Evolutionary conservation across 208 protist species (phyloP).

Genomic region (Leishmania aethiopica): DNA sequence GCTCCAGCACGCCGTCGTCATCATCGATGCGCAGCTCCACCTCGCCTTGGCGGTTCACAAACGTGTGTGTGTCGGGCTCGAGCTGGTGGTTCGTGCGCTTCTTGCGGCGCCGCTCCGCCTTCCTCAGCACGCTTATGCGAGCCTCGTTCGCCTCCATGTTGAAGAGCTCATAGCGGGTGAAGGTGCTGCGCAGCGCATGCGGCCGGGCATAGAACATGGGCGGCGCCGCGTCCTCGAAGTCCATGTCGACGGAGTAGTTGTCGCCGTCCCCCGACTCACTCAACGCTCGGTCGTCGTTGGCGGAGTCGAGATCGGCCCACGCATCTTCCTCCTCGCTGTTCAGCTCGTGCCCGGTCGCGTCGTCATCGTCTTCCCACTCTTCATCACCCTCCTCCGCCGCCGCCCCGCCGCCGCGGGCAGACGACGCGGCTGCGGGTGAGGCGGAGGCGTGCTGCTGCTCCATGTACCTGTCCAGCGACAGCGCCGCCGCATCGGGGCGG

Average conservation of each 20-base stretch:
- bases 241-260: slow-evolving; percentile 34
- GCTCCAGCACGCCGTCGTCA: slow-evolving; percentile 85
- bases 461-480: slow-evolving; percentile 33
- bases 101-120: slow-evolving; percentile 46
- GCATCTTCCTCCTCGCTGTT: slow-evolving; percentile 71
- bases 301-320: slow-evolving; percentile 71
- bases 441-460: slow-evolving; percentile 17
- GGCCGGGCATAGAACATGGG: slow-evolving; percentile 80
- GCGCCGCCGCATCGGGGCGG: slow-evolving; percentile 31
- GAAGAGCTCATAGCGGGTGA: slow-evolving; percentile 79
- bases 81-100: slow-evolving; percentile 80
- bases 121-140: slow-evolving; percentile 36
- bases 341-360: slow-evolving; percentile 44
- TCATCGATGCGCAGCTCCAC: slow-evolving; percentile 88
- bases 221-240: slow-evolving; percentile 36
- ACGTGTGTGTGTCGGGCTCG: slow-evolving; percentile 67
- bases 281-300: slow-evolving; percentile 38
- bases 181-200: slow-evolving; percentile 33
- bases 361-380: slow-evolving; percentile 37
- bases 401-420: slow-evolving; percentile 3
- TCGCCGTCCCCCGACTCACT: slow-evolving; percentile 36
- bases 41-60: slow-evolving; percentile 80
- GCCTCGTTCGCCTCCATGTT: slow-evolving; percentile 71
- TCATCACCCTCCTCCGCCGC: slow-evolving; percentile 22
- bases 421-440: not conserved